Evolutionary conservation across 768 basidiomycete genomes (phyloP).

Genomic region (Leccinum barrowsii): DNA sequence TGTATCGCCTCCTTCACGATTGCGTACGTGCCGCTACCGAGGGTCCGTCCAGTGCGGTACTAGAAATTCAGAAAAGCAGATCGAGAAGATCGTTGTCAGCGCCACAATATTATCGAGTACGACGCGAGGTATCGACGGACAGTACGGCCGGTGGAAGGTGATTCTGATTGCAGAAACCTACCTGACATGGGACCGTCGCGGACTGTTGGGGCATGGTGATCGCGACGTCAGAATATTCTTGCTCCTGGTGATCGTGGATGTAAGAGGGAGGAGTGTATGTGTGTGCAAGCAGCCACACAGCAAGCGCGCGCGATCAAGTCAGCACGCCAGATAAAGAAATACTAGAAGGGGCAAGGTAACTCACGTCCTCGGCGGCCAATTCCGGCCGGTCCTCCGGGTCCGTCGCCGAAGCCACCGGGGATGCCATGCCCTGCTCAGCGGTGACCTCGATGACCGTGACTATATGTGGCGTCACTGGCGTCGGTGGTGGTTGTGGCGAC

Average conservation of each 20-base stretch:
- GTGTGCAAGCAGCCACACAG: slow-evolving; percentile 16
- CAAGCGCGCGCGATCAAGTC: slow-evolving; percentile 11
- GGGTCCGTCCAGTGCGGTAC: slow-evolving; percentile 87
- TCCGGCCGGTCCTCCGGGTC: slow-evolving; percentile 29
- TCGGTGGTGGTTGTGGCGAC: slow-evolving; percentile 29
- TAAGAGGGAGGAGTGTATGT: slow-evolving; percentile 14
- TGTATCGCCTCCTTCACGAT: slow-evolving; percentile 96
- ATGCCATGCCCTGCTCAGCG: slow-evolving; percentile 19
- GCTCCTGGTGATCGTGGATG: slow-evolving; percentile 15
- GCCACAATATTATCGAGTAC: slow-evolving; percentile 2
- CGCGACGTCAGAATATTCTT: slow-evolving; percentile 3
- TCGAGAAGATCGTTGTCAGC: slow-evolving; percentile 5
- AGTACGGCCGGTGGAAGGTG: background rate
- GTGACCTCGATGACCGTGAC: slow-evolving; percentile 4
- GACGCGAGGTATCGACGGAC: slow-evolving; percentile 1
- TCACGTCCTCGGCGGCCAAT: slow-evolving; percentile 8
- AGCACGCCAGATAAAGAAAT: background rate
- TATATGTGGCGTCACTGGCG: slow-evolving; percentile 24
- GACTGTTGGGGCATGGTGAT: slow-evolving; percentile 31
- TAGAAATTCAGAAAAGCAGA: slow-evolving; percentile 25
- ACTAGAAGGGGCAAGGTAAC: background rate
- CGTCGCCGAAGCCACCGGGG: slow-evolving; percentile 19
- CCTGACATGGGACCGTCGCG: slow-evolving; percentile 47
- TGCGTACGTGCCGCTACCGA: slow-evolving; percentile 91
- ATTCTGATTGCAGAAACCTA: slow-evolving; percentile 16